phyloP scores from a whole-genome alignment of 495 filamentous ascomycete species.

The Hyphodiscus hymeniophilus region DNA sequence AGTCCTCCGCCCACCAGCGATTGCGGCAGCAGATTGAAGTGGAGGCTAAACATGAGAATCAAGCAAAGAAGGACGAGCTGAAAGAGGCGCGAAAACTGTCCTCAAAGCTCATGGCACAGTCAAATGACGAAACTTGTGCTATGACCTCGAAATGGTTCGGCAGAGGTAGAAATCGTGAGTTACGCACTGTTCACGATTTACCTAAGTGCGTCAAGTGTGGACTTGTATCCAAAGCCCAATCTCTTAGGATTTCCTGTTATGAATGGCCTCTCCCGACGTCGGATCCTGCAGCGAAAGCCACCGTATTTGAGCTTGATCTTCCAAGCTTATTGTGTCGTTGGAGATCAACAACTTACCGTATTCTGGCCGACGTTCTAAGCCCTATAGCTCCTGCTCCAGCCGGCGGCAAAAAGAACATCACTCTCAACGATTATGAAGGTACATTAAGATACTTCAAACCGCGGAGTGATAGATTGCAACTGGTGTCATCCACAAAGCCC shows the following conservation, averaged over 20 bases:
- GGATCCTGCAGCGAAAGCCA: conserved; percentile 29
- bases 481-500: conserved; percentile 40
- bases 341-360: conserved; percentile 51
- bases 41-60: conserved; percentile 24
- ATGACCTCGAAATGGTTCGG: too few relatives aligned
- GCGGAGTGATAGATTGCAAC: too few relatives aligned
- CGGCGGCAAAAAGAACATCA: too few relatives aligned
- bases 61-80: conserved; percentile 38
- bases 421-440: too few relatives aligned
- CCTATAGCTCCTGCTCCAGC: too few relatives aligned
- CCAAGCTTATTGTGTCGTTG: conserved; percentile 40
- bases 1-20: conserved; percentile 34
- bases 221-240: not conserved
- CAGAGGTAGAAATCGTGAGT: too few relatives aligned
- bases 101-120: too few relatives aligned
- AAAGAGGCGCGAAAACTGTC: conserved; percentile 18
- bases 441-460: too few relatives aligned
- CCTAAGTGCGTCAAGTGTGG: too few relatives aligned
- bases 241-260: conserved; percentile 36
- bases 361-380: too few relatives aligned
- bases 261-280: conserved; percentile 55
- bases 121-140: too few relatives aligned
- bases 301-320: conserved; percentile 49
- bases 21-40: conserved; percentile 32
- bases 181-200: too few relatives aligned